These are phyloP conservation scores for Boletus semigastroideus DNA, from an alignment of 1,284 basidiomycete species.

Conservation along the genomic window DNA sequence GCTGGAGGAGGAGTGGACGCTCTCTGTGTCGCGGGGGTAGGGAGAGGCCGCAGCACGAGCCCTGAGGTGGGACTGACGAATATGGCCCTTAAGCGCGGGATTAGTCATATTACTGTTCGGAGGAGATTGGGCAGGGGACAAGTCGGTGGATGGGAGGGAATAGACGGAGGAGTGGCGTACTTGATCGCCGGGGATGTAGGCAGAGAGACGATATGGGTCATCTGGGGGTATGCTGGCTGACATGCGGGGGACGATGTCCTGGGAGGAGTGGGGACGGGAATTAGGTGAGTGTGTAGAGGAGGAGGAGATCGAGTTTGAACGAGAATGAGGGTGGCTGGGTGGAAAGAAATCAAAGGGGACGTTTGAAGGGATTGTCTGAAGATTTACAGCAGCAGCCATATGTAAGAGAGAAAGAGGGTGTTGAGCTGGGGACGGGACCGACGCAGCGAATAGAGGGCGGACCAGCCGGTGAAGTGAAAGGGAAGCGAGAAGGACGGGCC, in stretches of 20 bases:
- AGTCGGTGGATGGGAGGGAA: constrained; percentile 42
- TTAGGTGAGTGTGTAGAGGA: constrained; percentile 65
- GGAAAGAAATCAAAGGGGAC: constrained; percentile 71
- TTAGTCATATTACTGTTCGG: constrained; percentile 69
- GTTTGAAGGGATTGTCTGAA: constrained; percentile 65
- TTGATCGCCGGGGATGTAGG: constrained; percentile 50
- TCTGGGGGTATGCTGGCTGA: constrained; percentile 53
- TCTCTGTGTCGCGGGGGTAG: constrained; percentile 79
- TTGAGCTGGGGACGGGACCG: constrained; percentile 41
- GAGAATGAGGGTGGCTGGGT: constrained; percentile 61
- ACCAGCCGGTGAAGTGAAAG: constrained; percentile 32
- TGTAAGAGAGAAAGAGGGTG: constrained; percentile 36
- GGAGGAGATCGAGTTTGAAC: constrained; percentile 75
- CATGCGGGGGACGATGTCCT: constrained; percentile 56
- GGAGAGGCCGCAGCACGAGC: constrained; percentile 76
- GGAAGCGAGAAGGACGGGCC: constrained; percentile 7
- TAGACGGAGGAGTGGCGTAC: constrained; percentile 46
- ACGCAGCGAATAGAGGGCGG: constrained; percentile 31
- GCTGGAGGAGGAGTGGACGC: constrained; percentile 80
- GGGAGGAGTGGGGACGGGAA: constrained; percentile 75
- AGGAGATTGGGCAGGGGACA: constrained; percentile 60
- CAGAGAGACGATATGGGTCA: constrained; percentile 66
- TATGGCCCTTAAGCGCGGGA: constrained; percentile 68
- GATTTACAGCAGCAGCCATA: constrained; percentile 75
- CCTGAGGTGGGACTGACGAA: constrained; percentile 71